Base-by-base conservation (phyloP, 2,329 filamentous ascomycete species). In the Basipetospora chlamydospora region DNA sequence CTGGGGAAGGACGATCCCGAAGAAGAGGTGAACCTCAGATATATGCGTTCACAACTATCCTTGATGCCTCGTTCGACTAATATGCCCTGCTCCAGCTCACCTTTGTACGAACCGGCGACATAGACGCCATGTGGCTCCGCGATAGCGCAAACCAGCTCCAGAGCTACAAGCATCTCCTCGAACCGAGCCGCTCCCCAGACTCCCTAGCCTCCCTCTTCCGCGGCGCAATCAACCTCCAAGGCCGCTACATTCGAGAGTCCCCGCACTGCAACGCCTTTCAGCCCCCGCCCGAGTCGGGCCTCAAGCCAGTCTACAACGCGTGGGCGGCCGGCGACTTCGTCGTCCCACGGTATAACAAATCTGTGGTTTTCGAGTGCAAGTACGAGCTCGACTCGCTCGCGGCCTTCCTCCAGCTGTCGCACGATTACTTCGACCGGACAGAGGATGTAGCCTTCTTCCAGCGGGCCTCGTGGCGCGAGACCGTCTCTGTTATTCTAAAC, bases 181-280 rank as follows among this genome's bases (percentile, higher is more conserved):
- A 63, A 38, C 60, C 65, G 12, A 64, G 65, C 38, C 54, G 56
- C 20, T 61, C 61, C n/a, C 49, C 57, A 7, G 58, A 73, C 46
- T 73, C 70, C 4, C 61, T 86, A 26, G 79, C 78, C 20, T 72
- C 71, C 35, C 61, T 86, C 5, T 85, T 74, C 55, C 70, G 80
- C 18, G 81, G 81, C 20, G 75, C 77, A 21, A 82, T 86, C 53
- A 86, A 86, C 52, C 67, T 85, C 2, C 81, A 86, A 50, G 69
- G 77, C 6, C 69, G 80, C 39, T 85, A 84, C 53, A 59, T 86
- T 34, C 62, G 73, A 37, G 66, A 67, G 9, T 67, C 69, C 6
- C 87, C 88, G 1, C 88, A 87, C 60, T 96, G 88, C 66, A 94
- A 95, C 56, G 83, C 87, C 26, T 96, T 95, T 58, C 87, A 94